Evolutionary conservation across 1,284 basidiomycete genomes (phyloP), one percentile per base, ranked within the genome.

Genomic region (Puccinia hordei): DNA sequence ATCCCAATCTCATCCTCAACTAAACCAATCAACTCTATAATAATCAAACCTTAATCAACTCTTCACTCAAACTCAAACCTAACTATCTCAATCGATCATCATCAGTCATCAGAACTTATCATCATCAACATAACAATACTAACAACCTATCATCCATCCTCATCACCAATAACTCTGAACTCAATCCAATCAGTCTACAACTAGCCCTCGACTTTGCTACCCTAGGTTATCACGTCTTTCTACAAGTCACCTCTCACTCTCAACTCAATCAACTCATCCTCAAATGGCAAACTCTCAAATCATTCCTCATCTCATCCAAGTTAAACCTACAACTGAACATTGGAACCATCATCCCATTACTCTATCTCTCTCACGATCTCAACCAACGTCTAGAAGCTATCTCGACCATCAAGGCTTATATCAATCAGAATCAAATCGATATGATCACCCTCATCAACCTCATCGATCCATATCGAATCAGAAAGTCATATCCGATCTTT

Each of bases 241-340:
- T 73, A n/a, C 69, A 73, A 73, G 69, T 73, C 49, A 51, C 69
- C 30, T 51, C 46, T 35, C 69, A 73, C 24, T 46, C 69, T 51
- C 69, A 73, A 55, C 35, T 73, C 30, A 49, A 41, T 12, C n/a
- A 53, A 17, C 41, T 73, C 1, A 73, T 73, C 69, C 22, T 73
- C 22, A 17, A 33, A 27, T 73, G 69, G 69, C 69, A 73, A 73
- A 73, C 41, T 19, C 69, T 73, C 46, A 73, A 73, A 55, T 73
- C 69, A 19, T 5, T 27, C 2, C n/a, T 73, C 27, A 73, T 41
- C 30, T 46, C 44, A 27, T 24, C 38, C 46, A 3, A 72, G 0
- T 22, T 38, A 10, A 33, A 71, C n/a, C n/a, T n/a, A n/a, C 35
- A 13, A 19, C 35, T 19, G 41, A 13, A 27, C 19, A 33, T 27